phyloP scores from a whole-genome alignment of 768 basidiomycete genomes.

The Serendipita sp. region DNA sequence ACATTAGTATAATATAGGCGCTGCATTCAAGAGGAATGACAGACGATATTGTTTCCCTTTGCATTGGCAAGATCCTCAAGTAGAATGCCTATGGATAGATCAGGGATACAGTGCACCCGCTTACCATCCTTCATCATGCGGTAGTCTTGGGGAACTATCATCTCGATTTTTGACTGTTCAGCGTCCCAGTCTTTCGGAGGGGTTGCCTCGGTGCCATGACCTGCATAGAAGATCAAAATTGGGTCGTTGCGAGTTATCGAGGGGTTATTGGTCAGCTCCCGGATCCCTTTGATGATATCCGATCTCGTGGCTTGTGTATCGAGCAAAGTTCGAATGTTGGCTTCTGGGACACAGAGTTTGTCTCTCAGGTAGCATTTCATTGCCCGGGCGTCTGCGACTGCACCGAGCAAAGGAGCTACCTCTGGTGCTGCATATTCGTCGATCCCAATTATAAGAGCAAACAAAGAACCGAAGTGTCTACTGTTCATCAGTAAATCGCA shows the following conservation, averaged over 20 bases:
- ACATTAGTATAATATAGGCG: neutral
- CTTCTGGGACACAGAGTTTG: too few relatives aligned
- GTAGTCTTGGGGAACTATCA: constrained; percentile 23
- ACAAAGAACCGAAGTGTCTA: too few relatives aligned
- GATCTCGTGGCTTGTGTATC: constrained; percentile 21
- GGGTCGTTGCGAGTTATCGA: constrained; percentile 16
- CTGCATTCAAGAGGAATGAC: constrained; percentile 8
- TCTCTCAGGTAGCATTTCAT: too few relatives aligned
- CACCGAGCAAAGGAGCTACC: too few relatives aligned
- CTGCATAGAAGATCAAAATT: constrained; percentile 30
- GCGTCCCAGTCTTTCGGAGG: constrained; percentile 21
- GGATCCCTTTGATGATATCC: constrained; percentile 22
- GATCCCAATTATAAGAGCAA: too few relatives aligned
- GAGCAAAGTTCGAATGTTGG: too few relatives aligned
- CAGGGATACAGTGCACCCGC: constrained; percentile 33
- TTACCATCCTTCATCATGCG: constrained; percentile 33
- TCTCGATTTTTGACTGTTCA: constrained; percentile 21
- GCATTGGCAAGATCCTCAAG: constrained; percentile 34
- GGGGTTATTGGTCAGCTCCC: constrained; percentile 10
- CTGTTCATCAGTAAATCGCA: too few relatives aligned
- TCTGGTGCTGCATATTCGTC: too few relatives aligned
- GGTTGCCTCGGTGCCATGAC: constrained; percentile 26
- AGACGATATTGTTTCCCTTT: constrained; percentile 52
- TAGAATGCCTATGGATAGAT: constrained; percentile 47
- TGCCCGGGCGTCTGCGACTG: too few relatives aligned